Conservation (phyloP, 225 moss, liverwort and hornwort species). For the Bryoerythrophyllum caledonicum region DNA sequence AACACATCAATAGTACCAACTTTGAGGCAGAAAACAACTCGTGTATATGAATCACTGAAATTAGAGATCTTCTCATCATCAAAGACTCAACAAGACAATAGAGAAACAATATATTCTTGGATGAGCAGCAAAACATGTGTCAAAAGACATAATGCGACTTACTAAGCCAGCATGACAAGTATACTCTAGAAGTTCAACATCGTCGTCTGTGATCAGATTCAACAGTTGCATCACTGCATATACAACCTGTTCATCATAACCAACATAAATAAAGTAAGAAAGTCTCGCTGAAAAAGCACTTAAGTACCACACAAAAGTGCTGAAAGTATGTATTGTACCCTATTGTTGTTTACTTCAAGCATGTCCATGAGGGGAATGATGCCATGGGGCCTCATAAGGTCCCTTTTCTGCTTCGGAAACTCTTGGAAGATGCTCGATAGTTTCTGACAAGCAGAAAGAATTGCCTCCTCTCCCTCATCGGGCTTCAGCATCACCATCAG, state of each 20-base stretch:
- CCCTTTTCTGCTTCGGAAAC: constrained; percentile 66
- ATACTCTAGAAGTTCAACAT: constrained; percentile 67
- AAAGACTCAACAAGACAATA: not conserved
- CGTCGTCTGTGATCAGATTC: constrained; percentile 64
- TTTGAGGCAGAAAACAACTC: not conserved
- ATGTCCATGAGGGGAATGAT: constrained; percentile 75
- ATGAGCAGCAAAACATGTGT: not conserved
- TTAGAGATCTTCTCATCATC: not conserved
- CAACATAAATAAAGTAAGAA: not conserved
- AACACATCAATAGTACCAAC: not conserved
- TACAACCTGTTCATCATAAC: constrained; percentile 49
- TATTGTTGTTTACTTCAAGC: constrained; percentile 70
- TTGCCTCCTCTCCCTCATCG: constrained; percentile 64
- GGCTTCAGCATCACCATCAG: constrained; percentile 66
- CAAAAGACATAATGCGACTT: constrained; percentile 13
- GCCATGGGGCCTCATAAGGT: constrained; percentile 72
- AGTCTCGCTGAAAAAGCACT: not conserved
- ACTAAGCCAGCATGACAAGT: constrained; percentile 84
- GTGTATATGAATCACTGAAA: not conserved
- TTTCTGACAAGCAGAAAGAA: constrained; percentile 62
- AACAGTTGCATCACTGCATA: constrained; percentile 63
- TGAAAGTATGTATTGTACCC: constrained; percentile 31
- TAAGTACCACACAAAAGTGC: not conserved
- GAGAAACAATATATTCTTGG: not conserved
- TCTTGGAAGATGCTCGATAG: constrained; percentile 66